phyloP scores from a whole-genome alignment of 768 basidiomycete species.

The Trametes villosa region DNA sequence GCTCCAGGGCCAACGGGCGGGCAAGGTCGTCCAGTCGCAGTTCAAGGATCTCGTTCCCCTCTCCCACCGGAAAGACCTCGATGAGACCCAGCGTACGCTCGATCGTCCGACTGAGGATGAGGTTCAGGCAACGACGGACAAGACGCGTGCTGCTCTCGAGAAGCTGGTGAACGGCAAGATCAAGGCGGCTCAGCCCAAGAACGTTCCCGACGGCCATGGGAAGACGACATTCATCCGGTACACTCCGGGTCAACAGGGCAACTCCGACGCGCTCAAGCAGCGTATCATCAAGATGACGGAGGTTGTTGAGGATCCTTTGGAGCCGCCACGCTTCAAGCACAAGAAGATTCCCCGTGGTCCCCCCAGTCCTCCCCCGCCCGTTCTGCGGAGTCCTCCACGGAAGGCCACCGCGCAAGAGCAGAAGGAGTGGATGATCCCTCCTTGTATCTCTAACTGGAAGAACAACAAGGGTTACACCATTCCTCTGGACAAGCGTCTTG shows the following conservation, averaged over 20 bases:
- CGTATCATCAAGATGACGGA: constrained; percentile 99
- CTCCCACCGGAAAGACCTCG: constrained; percentile 84
- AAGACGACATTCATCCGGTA: constrained; percentile 94
- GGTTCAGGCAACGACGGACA: constrained; percentile 87
- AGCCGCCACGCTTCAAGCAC: constrained; percentile 96
- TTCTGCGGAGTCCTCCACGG: constrained; percentile 91
- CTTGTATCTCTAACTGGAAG: constrained; percentile 99
- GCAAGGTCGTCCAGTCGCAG: constrained; percentile 88
- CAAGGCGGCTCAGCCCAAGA: constrained; percentile 97
- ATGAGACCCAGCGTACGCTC: constrained; percentile 73
- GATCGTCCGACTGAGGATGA: constrained; percentile 95
- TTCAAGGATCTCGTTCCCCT: constrained; percentile 98
- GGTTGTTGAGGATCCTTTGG: constrained; percentile 95
- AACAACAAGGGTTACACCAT: constrained; percentile 99
- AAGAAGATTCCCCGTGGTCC: constrained; percentile 99
- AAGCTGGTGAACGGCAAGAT: constrained; percentile 95
- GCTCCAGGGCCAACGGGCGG: constrained; percentile 88
- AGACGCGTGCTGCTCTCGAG: constrained; percentile 89
- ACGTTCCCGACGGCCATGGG: constrained; percentile 83
- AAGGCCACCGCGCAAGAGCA: constrained; percentile 97
- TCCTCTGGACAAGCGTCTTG: constrained; percentile 95
- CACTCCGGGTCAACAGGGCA: constrained; percentile 90
- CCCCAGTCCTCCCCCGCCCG: constrained; percentile 94
- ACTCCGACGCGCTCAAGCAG: constrained; percentile 76
- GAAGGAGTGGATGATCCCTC: constrained; percentile 99